These are phyloP conservation scores for Chaetomium tenue DNA, from an alignment of 495 filamentous ascomycete genomes.

Conservation along the genomic window DNA sequence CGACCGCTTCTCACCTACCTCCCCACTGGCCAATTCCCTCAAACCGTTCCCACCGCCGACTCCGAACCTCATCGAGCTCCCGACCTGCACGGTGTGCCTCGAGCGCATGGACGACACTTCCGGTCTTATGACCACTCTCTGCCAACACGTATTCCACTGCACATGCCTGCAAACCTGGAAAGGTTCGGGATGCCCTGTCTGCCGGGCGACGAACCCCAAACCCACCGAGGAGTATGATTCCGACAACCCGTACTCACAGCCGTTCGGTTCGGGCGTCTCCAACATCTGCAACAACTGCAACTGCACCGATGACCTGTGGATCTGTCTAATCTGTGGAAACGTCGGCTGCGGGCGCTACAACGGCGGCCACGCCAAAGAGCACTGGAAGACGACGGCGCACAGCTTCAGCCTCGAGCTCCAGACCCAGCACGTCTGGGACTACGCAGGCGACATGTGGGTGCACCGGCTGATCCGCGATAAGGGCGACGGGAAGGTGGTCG, in stretches of 20 bases:
- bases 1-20: slow-evolving; percentile 62
- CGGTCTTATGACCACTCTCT: slow-evolving; percentile 89
- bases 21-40: slow-evolving; percentile 52
- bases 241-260: slow-evolving; percentile 46
- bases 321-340: slow-evolving; percentile 88
- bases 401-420: slow-evolving; percentile 89
- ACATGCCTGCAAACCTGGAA: slow-evolving; percentile 96
- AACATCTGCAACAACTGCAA: slow-evolving; percentile 71
- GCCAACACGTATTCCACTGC: slow-evolving; percentile 98
- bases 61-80: slow-evolving; percentile 82
- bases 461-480: slow-evolving; percentile 92
- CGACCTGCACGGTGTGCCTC: slow-evolving; percentile 93
- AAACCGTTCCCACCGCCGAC: slow-evolving; percentile 92
- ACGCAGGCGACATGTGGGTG: slow-evolving; percentile 89
- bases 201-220: slow-evolving; percentile 70
- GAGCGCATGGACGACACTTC: slow-evolving; percentile 98
- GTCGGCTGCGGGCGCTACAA: slow-evolving; percentile 95
- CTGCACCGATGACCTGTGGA: slow-evolving; percentile 82
- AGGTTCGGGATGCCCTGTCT: slow-evolving; percentile 90
- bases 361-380: slow-evolving; percentile 85
- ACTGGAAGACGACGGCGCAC: slow-evolving; percentile 86
- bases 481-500: slow-evolving; percentile 84
- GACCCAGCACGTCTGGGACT: slow-evolving; percentile 97
- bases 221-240: slow-evolving; percentile 34
- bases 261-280: slow-evolving; percentile 49